A percentile compares a stretch with the other conserved stretches of the same genome.
Conservation (phyloP, 257 asterid species). For the Linderniella brevidens region DNA sequence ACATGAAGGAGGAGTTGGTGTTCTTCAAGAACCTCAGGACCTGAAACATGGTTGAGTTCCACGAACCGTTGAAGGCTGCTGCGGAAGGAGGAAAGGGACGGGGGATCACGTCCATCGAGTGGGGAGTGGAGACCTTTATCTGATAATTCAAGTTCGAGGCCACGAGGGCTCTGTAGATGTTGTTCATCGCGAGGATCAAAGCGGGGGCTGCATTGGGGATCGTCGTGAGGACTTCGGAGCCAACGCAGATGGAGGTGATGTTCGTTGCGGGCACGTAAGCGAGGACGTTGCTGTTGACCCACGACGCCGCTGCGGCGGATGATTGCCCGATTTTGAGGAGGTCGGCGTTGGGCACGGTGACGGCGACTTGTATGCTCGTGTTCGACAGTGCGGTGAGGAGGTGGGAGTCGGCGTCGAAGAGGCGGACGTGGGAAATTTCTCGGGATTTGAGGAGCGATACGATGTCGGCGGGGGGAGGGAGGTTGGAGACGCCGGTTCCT, state of each 20-base stretch:
- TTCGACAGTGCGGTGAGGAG: background rate
- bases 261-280: slow-evolving; percentile 1
- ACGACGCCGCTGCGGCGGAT: background rate
- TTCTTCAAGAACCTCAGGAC: slow-evolving; percentile 2
- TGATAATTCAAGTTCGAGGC: background rate
- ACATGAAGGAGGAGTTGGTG: slow-evolving; percentile 1
- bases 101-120: slow-evolving; percentile 3
- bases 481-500: background rate
- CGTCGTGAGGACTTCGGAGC: slow-evolving; percentile 1
- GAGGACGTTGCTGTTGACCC: background rate
- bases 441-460: background rate
- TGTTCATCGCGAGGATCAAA: slow-evolving; percentile 1
- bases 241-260: background rate
- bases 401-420: slow-evolving; percentile 3
- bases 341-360: background rate
- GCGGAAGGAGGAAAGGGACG: slow-evolving; percentile 1
- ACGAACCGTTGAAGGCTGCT: background rate
- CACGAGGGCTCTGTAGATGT: slow-evolving; percentile 2
- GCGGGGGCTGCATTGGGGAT: background rate
- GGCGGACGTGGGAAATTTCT: background rate
- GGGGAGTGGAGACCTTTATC: slow-evolving; percentile 2
- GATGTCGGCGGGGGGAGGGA: background rate
- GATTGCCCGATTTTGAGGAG: background rate
- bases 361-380: background rate
- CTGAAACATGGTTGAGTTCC: slow-evolving; percentile 4